Base-by-base conservation (phyloP, 1,284 basidiomycete species). In the Tilletia walkeri region DNA sequence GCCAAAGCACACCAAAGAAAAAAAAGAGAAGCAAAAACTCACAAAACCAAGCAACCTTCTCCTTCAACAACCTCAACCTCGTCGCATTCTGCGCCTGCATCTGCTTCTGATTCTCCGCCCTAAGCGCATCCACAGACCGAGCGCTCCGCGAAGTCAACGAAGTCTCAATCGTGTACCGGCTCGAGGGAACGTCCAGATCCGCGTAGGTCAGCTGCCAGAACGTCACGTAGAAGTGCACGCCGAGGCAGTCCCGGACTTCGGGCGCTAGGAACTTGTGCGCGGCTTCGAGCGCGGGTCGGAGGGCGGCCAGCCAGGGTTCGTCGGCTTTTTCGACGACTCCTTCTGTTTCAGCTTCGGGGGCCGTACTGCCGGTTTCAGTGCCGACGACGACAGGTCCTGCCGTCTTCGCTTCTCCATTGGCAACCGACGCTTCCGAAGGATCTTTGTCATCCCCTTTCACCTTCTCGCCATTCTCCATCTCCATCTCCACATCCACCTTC, bases 1-100 rank as follows among this genome's bases (percentile, higher is more conserved):
- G 41, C 41, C 9, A 14, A 14, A 14, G 41, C 6, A 45, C 41
- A 45, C 12, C 12, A 5, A 45, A 0, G 14, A 45, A 45, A 45
- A 14, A 45, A 45, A 14, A 45, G 0, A 45, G 41, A 45, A 45
- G 41, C n/a, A n/a, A n/a, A 16, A 34, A 56, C 49, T 45, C 24
- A 70, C 53, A 86, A 83, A 99, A 97, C 95, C 95, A 98, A 77
- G 92, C 88, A 16, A 87, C 85, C 84, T 92, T 94, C 85, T 99
- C 96, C 14, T 88, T 87, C 45, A 88, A 86, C 30, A 95, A 83
- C 24, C 94, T 89, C 78, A 90, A 91, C 77, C 90, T 86, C 0
- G 92, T 92, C 76, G 89, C 91, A 47, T 87, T 87, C 61, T 91
- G 88, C 30, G 88, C 89, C 16, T 87, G 87, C 12, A 89, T 89